Percentiles rank a stretch among this genome's conserved stretches.
phyloP scores from a whole-genome alignment of 1,284 basidiomycete genomes.

The Ceratobasidium sp. region DNA sequence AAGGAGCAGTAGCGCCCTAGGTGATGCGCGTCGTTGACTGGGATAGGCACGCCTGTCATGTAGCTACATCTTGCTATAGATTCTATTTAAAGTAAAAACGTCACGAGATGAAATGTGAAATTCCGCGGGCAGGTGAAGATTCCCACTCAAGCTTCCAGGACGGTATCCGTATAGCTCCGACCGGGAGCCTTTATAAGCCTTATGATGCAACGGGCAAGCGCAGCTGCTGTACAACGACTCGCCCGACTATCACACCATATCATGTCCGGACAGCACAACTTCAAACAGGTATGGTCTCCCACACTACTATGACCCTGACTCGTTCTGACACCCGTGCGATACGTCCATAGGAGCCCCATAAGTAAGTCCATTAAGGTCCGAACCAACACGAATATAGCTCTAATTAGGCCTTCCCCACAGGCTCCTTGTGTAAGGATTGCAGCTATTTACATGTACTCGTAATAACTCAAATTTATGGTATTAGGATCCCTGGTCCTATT shows the following conservation, averaged over 20 bases:
- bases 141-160: too few relatives aligned
- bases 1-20: constrained; percentile 3
- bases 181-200: constrained; percentile 16
- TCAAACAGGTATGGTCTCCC: constrained; percentile 48
- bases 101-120: constrained; percentile 11
- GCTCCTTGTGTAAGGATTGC: constrained; percentile 65
- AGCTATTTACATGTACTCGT: constrained; percentile 24
- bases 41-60: not conserved
- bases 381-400: not conserved
- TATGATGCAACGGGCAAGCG: constrained; percentile 32
- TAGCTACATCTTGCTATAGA: not conserved
- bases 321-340: not conserved
- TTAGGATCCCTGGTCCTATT: constrained; percentile 81
- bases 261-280: constrained; percentile 24
- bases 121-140: constrained; percentile 10
- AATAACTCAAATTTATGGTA: not conserved
- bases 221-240: constrained; percentile 27
- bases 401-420: constrained; percentile 48
- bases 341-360: constrained; percentile 61
- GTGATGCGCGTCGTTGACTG: constrained; percentile 10
- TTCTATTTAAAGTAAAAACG: constrained; percentile 24
- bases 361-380: constrained; percentile 56
- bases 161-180: not conserved
- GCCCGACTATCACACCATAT: constrained; percentile 31
- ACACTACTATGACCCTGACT: not conserved